Conservation (phyloP, 768 basidiomycete species). For the Lactarius pseudohatsudake region DNA sequence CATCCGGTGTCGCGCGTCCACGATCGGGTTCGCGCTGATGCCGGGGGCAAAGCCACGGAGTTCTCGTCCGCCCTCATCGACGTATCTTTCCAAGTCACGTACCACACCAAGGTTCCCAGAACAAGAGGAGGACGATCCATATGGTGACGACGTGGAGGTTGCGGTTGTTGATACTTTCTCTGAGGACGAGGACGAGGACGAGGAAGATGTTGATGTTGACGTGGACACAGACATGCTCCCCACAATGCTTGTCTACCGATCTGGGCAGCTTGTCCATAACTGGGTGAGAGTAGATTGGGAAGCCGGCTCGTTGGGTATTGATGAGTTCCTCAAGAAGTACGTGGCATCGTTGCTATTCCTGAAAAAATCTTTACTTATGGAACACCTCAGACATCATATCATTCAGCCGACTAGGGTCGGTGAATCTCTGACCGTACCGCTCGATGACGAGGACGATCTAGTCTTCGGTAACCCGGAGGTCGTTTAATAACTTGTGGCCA, state of each 20-base stretch:
- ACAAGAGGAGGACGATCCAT: constrained; percentile 51
- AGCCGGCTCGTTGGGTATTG: constrained; percentile 63
- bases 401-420: constrained; percentile 12
- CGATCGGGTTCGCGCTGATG: constrained; percentile 66
- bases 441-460: constrained; percentile 28
- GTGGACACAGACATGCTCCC: constrained; percentile 81
- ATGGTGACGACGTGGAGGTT: constrained; percentile 40
- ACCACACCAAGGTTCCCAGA: constrained; percentile 27
- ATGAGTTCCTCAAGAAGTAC: constrained; percentile 66
- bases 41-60: constrained; percentile 26
- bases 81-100: constrained; percentile 23
- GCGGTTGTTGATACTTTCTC: constrained; percentile 33
- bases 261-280: constrained; percentile 80
- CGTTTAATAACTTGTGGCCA: neutral
- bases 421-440: constrained; percentile 9
- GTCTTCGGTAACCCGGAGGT: constrained; percentile 20
- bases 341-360: constrained; percentile 28
- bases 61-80: constrained; percentile 24
- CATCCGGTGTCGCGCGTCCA: constrained; percentile 73
- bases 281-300: constrained; percentile 92
- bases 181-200: constrained; percentile 34
- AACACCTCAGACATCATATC: constrained; percentile 17
- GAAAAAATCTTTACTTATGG: neutral
- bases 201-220: constrained; percentile 54
- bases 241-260: constrained; percentile 74